These are phyloP conservation scores for Parmelia sp. DNA, from an alignment of 495 filamentous ascomycete genomes.

Conservation along the genomic window DNA sequence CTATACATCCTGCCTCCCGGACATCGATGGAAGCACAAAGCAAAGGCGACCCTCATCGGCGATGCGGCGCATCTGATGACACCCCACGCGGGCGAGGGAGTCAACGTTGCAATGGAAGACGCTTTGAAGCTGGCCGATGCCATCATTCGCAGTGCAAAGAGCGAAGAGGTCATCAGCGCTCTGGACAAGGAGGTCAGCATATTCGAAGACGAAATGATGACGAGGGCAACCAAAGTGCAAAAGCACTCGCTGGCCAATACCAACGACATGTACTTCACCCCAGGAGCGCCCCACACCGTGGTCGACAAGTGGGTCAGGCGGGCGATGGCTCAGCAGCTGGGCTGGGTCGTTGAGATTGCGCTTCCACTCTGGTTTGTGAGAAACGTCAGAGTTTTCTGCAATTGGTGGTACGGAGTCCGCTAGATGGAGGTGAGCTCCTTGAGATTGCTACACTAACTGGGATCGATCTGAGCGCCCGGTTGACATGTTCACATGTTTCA, in stretches of 20 bases:
- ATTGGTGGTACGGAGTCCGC: conserved; percentile 13
- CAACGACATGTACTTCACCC: conserved; percentile 20
- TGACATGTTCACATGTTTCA: too few relatives aligned
- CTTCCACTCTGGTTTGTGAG: conserved; percentile 22
- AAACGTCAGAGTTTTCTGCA: conserved; percentile 8
- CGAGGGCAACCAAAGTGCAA: conserved; percentile 15
- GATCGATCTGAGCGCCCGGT: too few relatives aligned
- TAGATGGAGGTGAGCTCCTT: neutral
- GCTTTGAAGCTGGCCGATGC: conserved; percentile 49
- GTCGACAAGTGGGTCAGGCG: conserved; percentile 17
- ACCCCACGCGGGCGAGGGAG: conserved; percentile 54
- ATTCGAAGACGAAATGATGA: conserved; percentile 22
- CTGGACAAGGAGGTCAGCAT: conserved; percentile 12
- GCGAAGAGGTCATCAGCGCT: neutral
- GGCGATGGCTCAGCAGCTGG: conserved; percentile 9
- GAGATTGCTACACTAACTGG: neutral
- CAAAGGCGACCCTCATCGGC: conserved; percentile 49
- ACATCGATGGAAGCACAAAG: conserved; percentile 38
- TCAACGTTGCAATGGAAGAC: conserved; percentile 54
- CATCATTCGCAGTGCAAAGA: conserved; percentile 28
- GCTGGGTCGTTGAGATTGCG: conserved; percentile 18
- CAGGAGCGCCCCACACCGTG: conserved; percentile 17
- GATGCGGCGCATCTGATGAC: conserved; percentile 60
- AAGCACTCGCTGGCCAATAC: conserved; percentile 16
- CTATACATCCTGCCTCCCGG: conserved; percentile 51